A percentile compares a stretch with the other conserved stretches of the same genome.
Conservation (phyloP, 208 protist genomes). For the Leishmania guyanensis region DNA sequence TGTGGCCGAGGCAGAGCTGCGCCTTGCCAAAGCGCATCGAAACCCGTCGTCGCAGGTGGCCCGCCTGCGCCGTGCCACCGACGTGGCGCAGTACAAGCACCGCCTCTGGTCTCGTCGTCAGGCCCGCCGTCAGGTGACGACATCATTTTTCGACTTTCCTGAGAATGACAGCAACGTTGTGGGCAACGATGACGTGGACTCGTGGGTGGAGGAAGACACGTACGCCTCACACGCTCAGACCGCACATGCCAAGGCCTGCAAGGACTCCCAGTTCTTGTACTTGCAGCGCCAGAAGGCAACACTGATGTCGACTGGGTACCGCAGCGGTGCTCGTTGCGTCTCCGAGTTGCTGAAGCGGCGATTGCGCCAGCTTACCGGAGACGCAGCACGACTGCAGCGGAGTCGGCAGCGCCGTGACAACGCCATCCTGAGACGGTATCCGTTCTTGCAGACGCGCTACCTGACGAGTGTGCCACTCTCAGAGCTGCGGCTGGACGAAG, state of each 20-base stretch:
- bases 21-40: constrained; percentile 33
- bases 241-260: constrained; percentile 20
- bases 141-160: constrained; percentile 24
- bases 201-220: constrained; percentile 19
- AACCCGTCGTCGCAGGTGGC: constrained; percentile 21
- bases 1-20: constrained; percentile 47
- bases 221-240: constrained; percentile 22
- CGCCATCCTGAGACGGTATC: constrained; percentile 39
- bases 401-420: constrained; percentile 34
- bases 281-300: constrained; percentile 41
- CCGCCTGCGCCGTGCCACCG: constrained; percentile 23
- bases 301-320: constrained; percentile 20
- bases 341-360: constrained; percentile 47
- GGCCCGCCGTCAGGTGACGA: constrained; percentile 34
- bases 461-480: constrained; percentile 23
- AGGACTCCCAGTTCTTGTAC: constrained; percentile 57
- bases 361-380: constrained; percentile 40
- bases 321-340: constrained; percentile 32
- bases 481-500: constrained; percentile 38
- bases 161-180: constrained; percentile 30
- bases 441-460: constrained; percentile 40
- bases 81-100: constrained; percentile 52
- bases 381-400: constrained; percentile 27
- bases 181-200: constrained; percentile 15
- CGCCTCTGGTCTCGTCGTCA: constrained; percentile 48